phyloP scores from a whole-genome alignment of 2,329 filamentous ascomycete genomes.

The Fusarium aywerte region DNA sequence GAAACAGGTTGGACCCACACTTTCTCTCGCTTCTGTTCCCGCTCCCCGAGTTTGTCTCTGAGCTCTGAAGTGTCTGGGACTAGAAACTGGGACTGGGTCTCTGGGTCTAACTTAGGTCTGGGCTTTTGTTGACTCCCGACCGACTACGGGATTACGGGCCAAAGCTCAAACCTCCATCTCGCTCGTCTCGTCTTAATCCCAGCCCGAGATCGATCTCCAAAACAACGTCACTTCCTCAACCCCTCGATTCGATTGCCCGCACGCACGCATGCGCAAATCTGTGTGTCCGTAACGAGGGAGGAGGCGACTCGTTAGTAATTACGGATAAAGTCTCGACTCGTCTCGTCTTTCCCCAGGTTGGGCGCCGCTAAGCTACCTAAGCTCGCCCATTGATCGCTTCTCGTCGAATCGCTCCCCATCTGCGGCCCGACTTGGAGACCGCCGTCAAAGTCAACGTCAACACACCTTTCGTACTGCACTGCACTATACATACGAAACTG shows the following conservation, averaged over 20 bases:
- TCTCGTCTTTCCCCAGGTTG: background rate
- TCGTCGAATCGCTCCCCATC: slow-evolving; percentile 34
- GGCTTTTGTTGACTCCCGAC: slow-evolving; percentile 29
- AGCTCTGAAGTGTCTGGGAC: background rate
- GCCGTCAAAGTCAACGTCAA: slow-evolving; percentile 28
- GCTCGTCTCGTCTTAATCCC: slow-evolving; percentile 25
- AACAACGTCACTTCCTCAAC: slow-evolving; percentile 15
- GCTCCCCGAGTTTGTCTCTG: slow-evolving; percentile 14
- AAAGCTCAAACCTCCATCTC: slow-evolving; percentile 26
- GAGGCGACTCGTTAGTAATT: slow-evolving; percentile 37
- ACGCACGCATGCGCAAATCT: slow-evolving; percentile 34
- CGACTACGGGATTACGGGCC: slow-evolving; percentile 15
- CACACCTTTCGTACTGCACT: slow-evolving; percentile 33
- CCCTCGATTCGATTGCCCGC: slow-evolving; percentile 24
- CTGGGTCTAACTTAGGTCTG: slow-evolving; percentile 5
- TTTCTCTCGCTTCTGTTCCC: slow-evolving; percentile 27
- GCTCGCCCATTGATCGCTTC: slow-evolving; percentile 8
- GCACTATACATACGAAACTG: slow-evolving; percentile 5
- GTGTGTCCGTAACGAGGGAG: slow-evolving; percentile 39
- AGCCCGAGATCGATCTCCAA: slow-evolving; percentile 13
- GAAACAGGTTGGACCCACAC: slow-evolving; percentile 38
- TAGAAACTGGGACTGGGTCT: background rate
- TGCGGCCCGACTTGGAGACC: slow-evolving; percentile 45
- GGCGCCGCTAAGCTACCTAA: slow-evolving; percentile 15
- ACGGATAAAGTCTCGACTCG: slow-evolving; percentile 22